Conservation (phyloP, 2,329 filamentous ascomycete species). For the Colletotrichum acutatum region DNA sequence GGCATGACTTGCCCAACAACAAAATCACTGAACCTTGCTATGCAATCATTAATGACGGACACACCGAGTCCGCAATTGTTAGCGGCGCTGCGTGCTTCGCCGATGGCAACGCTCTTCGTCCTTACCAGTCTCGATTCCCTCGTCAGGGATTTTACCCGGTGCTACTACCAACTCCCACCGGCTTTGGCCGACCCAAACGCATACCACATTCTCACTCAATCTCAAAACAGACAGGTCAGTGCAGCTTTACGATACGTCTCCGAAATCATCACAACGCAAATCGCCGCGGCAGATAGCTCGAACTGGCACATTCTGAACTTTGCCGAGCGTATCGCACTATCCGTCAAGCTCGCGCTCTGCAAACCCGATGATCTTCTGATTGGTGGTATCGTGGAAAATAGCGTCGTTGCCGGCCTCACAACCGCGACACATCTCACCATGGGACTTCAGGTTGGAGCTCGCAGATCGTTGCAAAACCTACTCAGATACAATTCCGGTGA, state of each 20-base stretch:
- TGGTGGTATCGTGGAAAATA: constrained; percentile 48
- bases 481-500: constrained; percentile 40
- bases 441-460: constrained; percentile 40
- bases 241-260: constrained; percentile 40
- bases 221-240: constrained; percentile 43
- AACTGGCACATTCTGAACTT: constrained; percentile 42
- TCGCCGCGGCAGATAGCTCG: not conserved
- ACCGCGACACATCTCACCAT: constrained; percentile 43
- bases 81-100: constrained; percentile 39
- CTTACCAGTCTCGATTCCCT: constrained; percentile 43
- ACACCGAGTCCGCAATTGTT: constrained; percentile 40
- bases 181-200: constrained; percentile 44
- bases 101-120: constrained; percentile 43
- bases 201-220: constrained; percentile 47
- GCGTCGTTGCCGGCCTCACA: constrained; percentile 44
- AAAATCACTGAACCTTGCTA: constrained; percentile 43
- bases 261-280: constrained; percentile 33
- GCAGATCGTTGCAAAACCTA: constrained; percentile 41
- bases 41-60: constrained; percentile 45
- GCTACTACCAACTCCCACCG: constrained; percentile 47
- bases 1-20: constrained; percentile 39
- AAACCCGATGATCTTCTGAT: constrained; percentile 47
- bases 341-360: constrained; percentile 43
- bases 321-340: constrained; percentile 41
- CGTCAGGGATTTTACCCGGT: constrained; percentile 46